Base-by-base conservation (phyloP, 75 land plant species). In the Sequoia sempervirens region DNA sequence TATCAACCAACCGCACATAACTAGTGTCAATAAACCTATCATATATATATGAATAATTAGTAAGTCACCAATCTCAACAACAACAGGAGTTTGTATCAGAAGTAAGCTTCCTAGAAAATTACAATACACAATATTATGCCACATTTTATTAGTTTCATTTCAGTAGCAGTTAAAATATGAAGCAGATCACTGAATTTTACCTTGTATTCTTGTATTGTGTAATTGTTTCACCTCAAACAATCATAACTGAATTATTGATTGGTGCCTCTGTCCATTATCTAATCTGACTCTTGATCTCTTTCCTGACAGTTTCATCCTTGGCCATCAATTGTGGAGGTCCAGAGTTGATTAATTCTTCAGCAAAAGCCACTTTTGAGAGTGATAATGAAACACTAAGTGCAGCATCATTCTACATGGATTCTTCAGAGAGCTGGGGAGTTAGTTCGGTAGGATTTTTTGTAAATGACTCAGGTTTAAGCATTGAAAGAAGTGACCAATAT, bases 261-360 rank as follows among this genome's bases (percentile, higher is more conserved):
- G 1, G 75, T 73, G 36, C 40, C 34, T 30, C 15, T 72, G 36
- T 72, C 74, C 14, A 72, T 30, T 56, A 73, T 73, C 38, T 73
- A 12, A 36, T 73, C 36, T 37, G 36, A 73, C 40, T 72, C 38
- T 73, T 73, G 20, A 14, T 23, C 5, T 61, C 75, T 73, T 34
- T 32, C 14, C 38, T 36, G 17, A 34, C 38, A 73, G 75, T 34
- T 73, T 73, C 75, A 14, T 73, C 75, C 11, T 83, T 83, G 75
- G 43, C 80, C 43, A 83, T 83, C 81, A 83, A 83, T 83, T 83
- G 84, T 83, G 84, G 84, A 18, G 84, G 84, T 69, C 80, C 47
- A 38, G 7, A 83, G 46, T 37, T 36, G 40, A 73, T 74, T 40
- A 40, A 82, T 30, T 73, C 46, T 34, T 37, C 45, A 38, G 37